Evolutionary conservation across 371 early-diverging fungal species (phyloP).

Genomic region (Lichtheimia ramosa): DNA sequence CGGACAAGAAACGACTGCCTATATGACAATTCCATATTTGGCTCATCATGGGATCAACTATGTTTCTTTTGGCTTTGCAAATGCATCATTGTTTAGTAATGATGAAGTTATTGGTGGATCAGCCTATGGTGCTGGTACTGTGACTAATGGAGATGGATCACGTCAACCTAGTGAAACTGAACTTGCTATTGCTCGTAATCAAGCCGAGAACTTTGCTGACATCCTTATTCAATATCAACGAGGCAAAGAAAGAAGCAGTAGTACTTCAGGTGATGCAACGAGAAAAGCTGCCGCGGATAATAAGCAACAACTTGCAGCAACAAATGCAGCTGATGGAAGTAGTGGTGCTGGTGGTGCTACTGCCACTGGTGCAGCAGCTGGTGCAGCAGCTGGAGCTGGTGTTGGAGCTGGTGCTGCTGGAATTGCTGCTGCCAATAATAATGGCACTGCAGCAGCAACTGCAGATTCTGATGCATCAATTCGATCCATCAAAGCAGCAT

Average conservation of each 20-base stretch:
- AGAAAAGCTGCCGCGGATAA: neutral
- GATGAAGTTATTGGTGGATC: conserved; percentile 61
- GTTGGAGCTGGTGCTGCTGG: neutral
- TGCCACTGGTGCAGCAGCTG: neutral
- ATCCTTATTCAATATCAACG: conserved; percentile 35
- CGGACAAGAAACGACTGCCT: conserved; percentile 80
- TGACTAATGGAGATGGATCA: conserved; percentile 71
- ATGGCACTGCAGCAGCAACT: neutral
- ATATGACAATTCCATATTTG: conserved; percentile 67
- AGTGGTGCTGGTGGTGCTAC: neutral
- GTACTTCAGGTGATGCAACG: neutral
- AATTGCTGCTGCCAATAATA: neutral
- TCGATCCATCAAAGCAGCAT: conserved; percentile 16
- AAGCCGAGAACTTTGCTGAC: conserved; percentile 69
- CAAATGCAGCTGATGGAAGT: neutral
- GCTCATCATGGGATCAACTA: conserved; percentile 82
- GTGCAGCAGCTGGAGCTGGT: neutral
- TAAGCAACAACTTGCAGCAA: neutral
- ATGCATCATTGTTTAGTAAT: conserved; percentile 32
- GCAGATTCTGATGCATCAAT: conserved; percentile 13
- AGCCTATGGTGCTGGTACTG: conserved; percentile 78
- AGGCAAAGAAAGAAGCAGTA: conserved; percentile 2
- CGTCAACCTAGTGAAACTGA: conserved; percentile 67
- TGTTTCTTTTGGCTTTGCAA: conserved; percentile 72
- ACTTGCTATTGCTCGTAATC: conserved; percentile 61